phyloP scores from a whole-genome alignment of 108 stramenopile species.

The Fragilariopsis cylindrus region DNA sequence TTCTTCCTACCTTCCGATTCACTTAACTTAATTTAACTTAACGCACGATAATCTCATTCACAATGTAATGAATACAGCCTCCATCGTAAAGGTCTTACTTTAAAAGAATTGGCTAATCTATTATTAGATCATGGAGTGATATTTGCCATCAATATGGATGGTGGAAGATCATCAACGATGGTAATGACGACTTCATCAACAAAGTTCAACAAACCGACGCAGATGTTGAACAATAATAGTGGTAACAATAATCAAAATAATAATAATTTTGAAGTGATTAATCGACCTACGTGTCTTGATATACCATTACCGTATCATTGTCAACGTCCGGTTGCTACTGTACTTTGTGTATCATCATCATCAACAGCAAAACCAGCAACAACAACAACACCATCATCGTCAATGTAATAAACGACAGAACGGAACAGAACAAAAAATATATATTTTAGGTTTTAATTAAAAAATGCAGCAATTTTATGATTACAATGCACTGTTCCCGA shows the following conservation, averaged over 20 bases:
- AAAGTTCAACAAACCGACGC: not conserved
- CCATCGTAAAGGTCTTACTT: conserved; percentile 23
- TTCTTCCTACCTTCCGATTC: too few relatives aligned
- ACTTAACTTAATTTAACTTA: not conserved
- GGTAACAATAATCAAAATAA: not conserved
- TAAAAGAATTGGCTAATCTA: conserved; percentile 32
- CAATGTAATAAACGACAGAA: too few relatives aligned
- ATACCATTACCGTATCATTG: conserved; percentile 22
- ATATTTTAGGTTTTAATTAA: too few relatives aligned
- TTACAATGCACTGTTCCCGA: too few relatives aligned
- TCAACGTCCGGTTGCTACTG: conserved; percentile 44
- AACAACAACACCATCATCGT: not conserved
- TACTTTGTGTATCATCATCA: conserved; percentile 31
- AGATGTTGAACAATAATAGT: not conserved
- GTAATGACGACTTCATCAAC: conserved; percentile 4
- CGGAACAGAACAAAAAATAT: too few relatives aligned
- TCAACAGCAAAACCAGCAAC: not conserved
- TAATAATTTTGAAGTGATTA: conserved; percentile 11
- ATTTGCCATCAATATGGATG: conserved; percentile 53
- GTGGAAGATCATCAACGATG: conserved; percentile 47
- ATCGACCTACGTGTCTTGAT: conserved; percentile 45
- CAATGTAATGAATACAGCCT: not conserved
- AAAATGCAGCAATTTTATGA: too few relatives aligned
- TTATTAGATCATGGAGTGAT: conserved; percentile 21
- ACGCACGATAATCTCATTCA: not conserved